Evolutionary conservation across 495 filamentous ascomycete species (phyloP), one percentile per base, ranked within the genome.

Genomic region (Astrothelium subdiscretum): DNA sequence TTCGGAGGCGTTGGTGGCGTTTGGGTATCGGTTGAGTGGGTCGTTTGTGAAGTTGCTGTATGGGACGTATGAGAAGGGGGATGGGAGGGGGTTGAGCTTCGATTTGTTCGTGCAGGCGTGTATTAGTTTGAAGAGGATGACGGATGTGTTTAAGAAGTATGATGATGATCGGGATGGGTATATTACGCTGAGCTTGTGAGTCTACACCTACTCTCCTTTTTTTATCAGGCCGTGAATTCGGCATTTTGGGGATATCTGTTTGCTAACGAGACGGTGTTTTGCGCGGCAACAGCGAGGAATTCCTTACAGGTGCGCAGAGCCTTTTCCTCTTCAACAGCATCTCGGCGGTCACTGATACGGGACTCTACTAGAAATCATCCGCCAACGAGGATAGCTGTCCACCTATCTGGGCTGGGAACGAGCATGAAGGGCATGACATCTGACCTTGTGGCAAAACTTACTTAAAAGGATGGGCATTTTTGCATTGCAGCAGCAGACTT

Each of bases 71-170:
- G 86, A 82, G 69, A 75, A 72, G 40, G 67, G 65, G 4, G 48
- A 57, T 58, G 80, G 83, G 63, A 78, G 78, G 59, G 87, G 85
- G 44, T 91, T 98, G 81, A 90, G 87, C 74, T 97, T 98, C 69
- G 94, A 98, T 79, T 76, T 98, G 57, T 98, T 97, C 73, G 94
- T 98, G 66, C 94, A 98, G 79, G 91, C 90, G 31, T 97, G 94
- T 72, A 98, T 98, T 69, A 87, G 83, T 70, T 78, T 98, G 67
- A 95, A 96, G 82, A 81, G 95, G 63, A 97, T 98, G 92, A 98
- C 94, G 65, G 94, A 98, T 73, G 92, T 97, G 22, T 98, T 98
- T 73, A 98, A 98, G 84, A 90, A 88, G 71, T 98, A 97, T 75
- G 94, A 98, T 65, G 89, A 95, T 63, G 94, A 98, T 75, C 83